Evolutionary conservation across 345 rosid species (phyloP), one percentile per base, ranked within the genome.

Genomic region (Salix purpurea): DNA sequence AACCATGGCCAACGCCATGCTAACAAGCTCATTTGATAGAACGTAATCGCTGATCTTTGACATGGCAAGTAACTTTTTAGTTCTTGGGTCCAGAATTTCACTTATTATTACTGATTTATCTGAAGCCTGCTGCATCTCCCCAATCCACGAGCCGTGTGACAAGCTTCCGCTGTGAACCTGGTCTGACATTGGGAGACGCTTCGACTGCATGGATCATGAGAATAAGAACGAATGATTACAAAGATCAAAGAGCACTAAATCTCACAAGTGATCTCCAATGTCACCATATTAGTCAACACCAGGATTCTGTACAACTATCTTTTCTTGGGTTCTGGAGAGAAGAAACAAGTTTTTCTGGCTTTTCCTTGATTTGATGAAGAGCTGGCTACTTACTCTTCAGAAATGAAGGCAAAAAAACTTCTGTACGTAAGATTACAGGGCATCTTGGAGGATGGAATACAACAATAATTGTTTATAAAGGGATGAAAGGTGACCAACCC

Each of bases 1-100:
- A 80, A 91, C 95, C 93, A 91, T 89, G 70, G 96, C 96, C 67
- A 91, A 69, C 24, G 93, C 96, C 96, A 91, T 91, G 85, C 96
- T 91, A 71, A 91, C 91, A 46, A 91, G 92, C 79, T 89, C 96
- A 32, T 91, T 91, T 72, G 96, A 91, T 72, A 89, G 73, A 68
- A 91, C 91, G 67, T 88, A 91, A 79, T 91, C 96, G 62, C 93
- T 89, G 75, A 91, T 89, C 86, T 81, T 91, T 72, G 96, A 91
- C 90, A 88, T 89, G 54, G 90, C 77, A 54, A 91, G 61, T 24
- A 91, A 74, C 77, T 91, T 91, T 74, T 89, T 89, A 1, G 93
- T 87, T 84, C 96, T 87, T 1, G 96, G 96, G 71, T 91, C 91
- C 46, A 91, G 82, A 78, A 91, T 91, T 84, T 91, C 96, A 70